Evolutionary conservation across 108 stramenopile genomes (phyloP).

Genomic region (Bacterosira constricta): DNA sequence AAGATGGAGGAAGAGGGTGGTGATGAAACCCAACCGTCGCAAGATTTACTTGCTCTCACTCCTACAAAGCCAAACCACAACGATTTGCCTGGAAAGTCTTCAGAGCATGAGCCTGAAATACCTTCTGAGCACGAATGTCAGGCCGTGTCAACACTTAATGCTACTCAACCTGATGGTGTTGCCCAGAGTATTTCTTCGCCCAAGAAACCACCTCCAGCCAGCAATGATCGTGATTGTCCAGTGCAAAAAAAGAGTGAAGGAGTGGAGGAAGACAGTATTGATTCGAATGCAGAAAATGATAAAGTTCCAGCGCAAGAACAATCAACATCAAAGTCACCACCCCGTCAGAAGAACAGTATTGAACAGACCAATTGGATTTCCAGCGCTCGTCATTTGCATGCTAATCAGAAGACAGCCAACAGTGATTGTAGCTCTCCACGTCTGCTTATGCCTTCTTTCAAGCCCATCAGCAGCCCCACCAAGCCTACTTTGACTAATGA

Average conservation of each 20-base stretch:
- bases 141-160: no score
- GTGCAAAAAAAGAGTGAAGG: neutral
- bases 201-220: neutral
- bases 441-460: slow-evolving; percentile 22
- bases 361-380: slow-evolving; percentile 11
- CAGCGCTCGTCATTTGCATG: slow-evolving; percentile 9
- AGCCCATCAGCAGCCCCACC: neutral
- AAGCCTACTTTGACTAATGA: neutral
- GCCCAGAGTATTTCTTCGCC: neutral
- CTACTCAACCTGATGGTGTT: no score
- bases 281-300: neutral
- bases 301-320: neutral
- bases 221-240: neutral
- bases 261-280: neutral
- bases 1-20: neutral
- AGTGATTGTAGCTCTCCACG: neutral
- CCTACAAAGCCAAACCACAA: neutral
- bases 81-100: neutral
- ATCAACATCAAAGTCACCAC: neutral
- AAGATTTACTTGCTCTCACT: slow-evolving; percentile 33
- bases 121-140: no score
- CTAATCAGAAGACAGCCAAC: neutral
- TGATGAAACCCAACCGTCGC: slow-evolving; percentile 18
- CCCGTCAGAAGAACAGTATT: neutral
- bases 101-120: no score